These are phyloP conservation scores for Deinandra increscens DNA, from an alignment of 129 eudicot species.

Conservation along the genomic window DNA sequence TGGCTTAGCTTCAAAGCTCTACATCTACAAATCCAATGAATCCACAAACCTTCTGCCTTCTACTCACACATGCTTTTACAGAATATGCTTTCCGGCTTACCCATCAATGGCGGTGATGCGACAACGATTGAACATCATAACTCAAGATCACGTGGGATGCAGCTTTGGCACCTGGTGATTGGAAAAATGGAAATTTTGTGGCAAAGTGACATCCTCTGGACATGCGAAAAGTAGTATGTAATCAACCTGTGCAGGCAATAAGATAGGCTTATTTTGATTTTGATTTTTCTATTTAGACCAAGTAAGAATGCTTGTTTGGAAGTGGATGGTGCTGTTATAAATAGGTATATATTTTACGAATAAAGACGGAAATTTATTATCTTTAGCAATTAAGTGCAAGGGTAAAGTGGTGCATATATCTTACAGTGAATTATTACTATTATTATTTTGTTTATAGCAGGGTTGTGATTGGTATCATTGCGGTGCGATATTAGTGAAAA, in stretches of 20 bases:
- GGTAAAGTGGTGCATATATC: not conserved
- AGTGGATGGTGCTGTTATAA: slow-evolving; percentile 17
- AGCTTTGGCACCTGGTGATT: slow-evolving; percentile 89
- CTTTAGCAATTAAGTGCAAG: not conserved
- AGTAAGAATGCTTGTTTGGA: slow-evolving; percentile 19
- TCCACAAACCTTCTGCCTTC: slow-evolving; percentile 63
- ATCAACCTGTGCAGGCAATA: slow-evolving; percentile 28
- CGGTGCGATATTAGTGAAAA: too few relatives aligned
- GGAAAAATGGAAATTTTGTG: not conserved
- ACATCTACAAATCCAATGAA: slow-evolving; percentile 50
- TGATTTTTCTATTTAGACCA: slow-evolving; percentile 1
- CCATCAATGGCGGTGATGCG: slow-evolving; percentile 52
- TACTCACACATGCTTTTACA: slow-evolving; percentile 88
- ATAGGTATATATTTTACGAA: slow-evolving; percentile 28
- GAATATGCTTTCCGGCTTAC: slow-evolving; percentile 70
- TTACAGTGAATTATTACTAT: not conserved
- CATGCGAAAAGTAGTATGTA: slow-evolving; percentile 16
- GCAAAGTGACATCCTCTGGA: slow-evolving; percentile 11
- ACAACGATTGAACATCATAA: slow-evolving; percentile 58
- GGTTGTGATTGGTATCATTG: too few relatives aligned
- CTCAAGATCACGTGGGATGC: slow-evolving; percentile 87
- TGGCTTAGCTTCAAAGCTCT: slow-evolving; percentile 79
- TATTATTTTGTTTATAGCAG: too few relatives aligned
- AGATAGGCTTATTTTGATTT: slow-evolving; percentile 13
- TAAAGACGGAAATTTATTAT: slow-evolving; percentile 12